phyloP scores from a whole-genome alignment of 1,139 yeast species.

The Yamadazyma pseudoaaseri region DNA sequence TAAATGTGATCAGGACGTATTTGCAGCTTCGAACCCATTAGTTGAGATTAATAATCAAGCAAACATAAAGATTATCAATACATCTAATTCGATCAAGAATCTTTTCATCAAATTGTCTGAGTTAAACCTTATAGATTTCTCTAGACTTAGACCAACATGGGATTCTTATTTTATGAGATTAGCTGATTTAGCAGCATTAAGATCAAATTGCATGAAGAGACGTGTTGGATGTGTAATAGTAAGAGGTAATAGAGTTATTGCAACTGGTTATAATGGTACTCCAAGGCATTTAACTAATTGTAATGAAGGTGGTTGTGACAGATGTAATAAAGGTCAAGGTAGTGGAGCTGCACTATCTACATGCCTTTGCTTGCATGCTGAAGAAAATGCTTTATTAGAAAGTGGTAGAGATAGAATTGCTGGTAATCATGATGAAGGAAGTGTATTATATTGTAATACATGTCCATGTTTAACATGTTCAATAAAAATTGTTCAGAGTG shows the following conservation, averaged over 20 bases:
- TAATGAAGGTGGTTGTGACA: slow-evolving; percentile 90
- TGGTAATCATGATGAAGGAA: slow-evolving; percentile 26
- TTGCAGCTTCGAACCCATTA: slow-evolving; percentile 33
- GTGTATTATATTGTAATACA: slow-evolving; percentile 89
- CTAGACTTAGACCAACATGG: slow-evolving; percentile 90
- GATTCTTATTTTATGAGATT: slow-evolving; percentile 91
- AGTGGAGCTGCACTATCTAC: slow-evolving; percentile 63
- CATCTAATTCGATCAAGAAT: slow-evolving; percentile 45
- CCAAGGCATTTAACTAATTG: slow-evolving; percentile 87
- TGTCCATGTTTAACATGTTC: slow-evolving; percentile 97
- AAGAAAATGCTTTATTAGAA: slow-evolving; percentile 91
- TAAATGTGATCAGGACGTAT: slow-evolving; percentile 45
- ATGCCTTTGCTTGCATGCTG: slow-evolving; percentile 93
- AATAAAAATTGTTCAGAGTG: slow-evolving; percentile 90
- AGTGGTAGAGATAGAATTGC: slow-evolving; percentile 84
- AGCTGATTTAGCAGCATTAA: slow-evolving; percentile 87
- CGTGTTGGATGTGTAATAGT: slow-evolving; percentile 96
- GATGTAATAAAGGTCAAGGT: slow-evolving; percentile 78
- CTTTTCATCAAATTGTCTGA: slow-evolving; percentile 52
- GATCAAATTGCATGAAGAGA: slow-evolving; percentile 96
- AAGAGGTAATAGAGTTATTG: slow-evolving; percentile 78
- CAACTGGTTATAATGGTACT: slow-evolving; percentile 98
- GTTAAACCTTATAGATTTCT: slow-evolving; percentile 51
- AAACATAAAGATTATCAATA: slow-evolving; percentile 60
- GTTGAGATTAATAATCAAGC: slow-evolving; percentile 58